These are phyloP conservation scores for Wickerhamomyces canadensis DNA, from an alignment of 805 yeast species.

Conservation along the genomic window DNA sequence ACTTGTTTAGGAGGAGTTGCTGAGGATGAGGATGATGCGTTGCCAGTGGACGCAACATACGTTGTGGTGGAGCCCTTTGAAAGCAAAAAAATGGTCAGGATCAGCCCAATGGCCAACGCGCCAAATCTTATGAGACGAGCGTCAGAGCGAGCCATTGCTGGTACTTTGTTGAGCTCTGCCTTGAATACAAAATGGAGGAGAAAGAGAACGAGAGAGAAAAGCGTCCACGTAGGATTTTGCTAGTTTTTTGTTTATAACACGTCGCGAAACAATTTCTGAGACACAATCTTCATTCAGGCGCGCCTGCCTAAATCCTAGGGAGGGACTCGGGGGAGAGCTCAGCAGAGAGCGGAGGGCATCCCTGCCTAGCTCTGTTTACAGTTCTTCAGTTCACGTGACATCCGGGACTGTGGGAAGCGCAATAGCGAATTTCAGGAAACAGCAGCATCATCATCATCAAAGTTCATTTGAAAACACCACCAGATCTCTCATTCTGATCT, in stretches of 20 bases:
- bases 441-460: no score
- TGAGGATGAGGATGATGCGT: conserved; percentile 6
- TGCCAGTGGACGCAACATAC: conserved; percentile 14
- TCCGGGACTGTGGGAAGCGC: no score
- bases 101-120: conserved; percentile 20
- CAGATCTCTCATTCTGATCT: no score
- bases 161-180: neutral
- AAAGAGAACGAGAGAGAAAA: conserved; percentile 6
- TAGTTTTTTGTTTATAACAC: neutral
- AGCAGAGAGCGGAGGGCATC: no score
- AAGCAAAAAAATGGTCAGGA: conserved; percentile 20
- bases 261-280: neutral
- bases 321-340: no score
- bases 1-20: conserved; percentile 2
- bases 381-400: no score
- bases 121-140: conserved; percentile 24
- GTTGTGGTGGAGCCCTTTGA: conserved; percentile 24
- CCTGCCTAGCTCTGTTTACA: no score
- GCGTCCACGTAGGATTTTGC: neutral
- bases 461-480: no score
- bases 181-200: neutral
- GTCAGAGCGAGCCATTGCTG: conserved; percentile 24
- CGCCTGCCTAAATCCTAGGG: no score
- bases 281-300: no score
- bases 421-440: no score